Conservation (phyloP, 2,329 filamentous ascomycete species). For the Ampelomyces quisqualis region DNA sequence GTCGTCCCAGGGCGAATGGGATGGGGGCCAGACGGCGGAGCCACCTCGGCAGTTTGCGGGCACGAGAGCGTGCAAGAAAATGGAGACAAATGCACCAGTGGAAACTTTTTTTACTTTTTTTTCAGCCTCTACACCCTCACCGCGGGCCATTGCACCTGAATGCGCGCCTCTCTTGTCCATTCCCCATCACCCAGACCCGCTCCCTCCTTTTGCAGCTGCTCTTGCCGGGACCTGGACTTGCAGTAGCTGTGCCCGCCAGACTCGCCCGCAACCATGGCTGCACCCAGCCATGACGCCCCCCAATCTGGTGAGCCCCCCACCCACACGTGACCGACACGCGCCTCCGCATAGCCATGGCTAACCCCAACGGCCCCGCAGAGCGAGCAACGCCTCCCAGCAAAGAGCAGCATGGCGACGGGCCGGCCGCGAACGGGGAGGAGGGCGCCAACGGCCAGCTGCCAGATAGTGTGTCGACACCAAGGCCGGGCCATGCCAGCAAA, state of each 20-base stretch:
- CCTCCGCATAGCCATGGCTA: constrained; percentile 20
- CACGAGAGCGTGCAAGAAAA: neutral
- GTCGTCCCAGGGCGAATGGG: neutral
- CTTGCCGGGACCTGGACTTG: constrained; percentile 19
- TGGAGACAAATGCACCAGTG: neutral
- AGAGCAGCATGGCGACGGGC: constrained; percentile 23
- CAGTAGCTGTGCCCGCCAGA: constrained; percentile 6
- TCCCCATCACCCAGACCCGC: constrained; percentile 17
- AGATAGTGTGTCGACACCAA: constrained; percentile 31
- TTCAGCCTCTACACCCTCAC: constrained; percentile 14
- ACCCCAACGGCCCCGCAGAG: constrained; percentile 24
- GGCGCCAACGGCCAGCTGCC: constrained; percentile 29
- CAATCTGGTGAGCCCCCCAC: constrained; percentile 38
- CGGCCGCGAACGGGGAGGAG: constrained; percentile 27
- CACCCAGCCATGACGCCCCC: constrained; percentile 41
- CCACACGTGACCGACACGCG: neutral
- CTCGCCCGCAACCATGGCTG: constrained; percentile 33
- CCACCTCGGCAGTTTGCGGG: neutral
- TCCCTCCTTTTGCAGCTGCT: constrained; percentile 29
- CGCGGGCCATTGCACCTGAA: constrained; percentile 38
- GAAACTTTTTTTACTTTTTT: no score
- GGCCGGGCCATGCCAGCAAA: neutral
- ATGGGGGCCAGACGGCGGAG: neutral
- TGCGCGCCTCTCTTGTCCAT: constrained; percentile 36
- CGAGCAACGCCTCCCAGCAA: constrained; percentile 27